Base-by-base conservation (phyloP, 768 basidiomycete genomes). In the Pluteus cervinus region DNA sequence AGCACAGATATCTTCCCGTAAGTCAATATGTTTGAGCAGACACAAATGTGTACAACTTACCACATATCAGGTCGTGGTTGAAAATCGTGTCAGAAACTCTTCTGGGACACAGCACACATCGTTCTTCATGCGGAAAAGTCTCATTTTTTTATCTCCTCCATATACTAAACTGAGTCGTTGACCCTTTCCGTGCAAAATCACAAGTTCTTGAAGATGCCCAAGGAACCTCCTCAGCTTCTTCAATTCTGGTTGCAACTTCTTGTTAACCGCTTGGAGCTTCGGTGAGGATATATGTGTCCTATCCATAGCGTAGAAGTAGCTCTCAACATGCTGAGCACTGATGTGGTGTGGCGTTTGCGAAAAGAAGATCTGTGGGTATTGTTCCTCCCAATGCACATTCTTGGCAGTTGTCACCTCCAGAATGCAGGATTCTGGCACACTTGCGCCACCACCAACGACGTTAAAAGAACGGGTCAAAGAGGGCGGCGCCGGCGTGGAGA, bases 341-440 rank as follows among this genome's bases (percentile, higher is more conserved):
- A 73, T 78, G 41, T 78, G 66, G 46, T 75, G 69, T 2, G 68
- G 58, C 0, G 80, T 86, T 50, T 80, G 78, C 5, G 85, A 83
- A 38, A 87, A 68, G 51, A 71, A 79, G 9, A 86, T 56, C 51
- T 86, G 84, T 0, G 77, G 73, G 52, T 77, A 85, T 1, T 63
- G 58, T 9, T 82, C 79, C 20, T 49, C 60, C 81, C 81, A 85
- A 48, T 80, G 62, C 40, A 63, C 61, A 4, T 52, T 47, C 6
- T 40, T 41, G 24, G 66, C 62, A 3, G 75, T 75, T 11, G 63
- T 64, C 14, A 75, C 50, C 47, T 76, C 73, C 23, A 75, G 49
- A 35, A 71, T 57, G 5, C 65, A 49, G 1, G 66, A 58, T 26
- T 70, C 58, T 1, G 69, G 60, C 12, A 71, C 62, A 22, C 61